A percentile compares a stretch with the other conserved stretches of the same genome.
Conservation (phyloP, 495 filamentous ascomycete species). For the Wilcoxina mikolae region DNA sequence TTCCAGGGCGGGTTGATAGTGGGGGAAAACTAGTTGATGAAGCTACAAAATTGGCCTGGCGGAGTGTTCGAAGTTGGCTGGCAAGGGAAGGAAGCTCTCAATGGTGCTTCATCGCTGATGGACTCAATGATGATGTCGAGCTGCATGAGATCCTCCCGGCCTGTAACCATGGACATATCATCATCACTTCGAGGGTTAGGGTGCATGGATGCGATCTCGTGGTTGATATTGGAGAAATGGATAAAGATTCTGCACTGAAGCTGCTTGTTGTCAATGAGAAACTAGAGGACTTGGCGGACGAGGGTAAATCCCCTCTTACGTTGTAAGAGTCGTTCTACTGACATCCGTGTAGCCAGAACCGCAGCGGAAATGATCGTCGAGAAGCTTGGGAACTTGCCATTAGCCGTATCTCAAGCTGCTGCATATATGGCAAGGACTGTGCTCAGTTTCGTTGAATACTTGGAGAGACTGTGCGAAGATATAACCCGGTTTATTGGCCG, state of each 20-base stretch:
- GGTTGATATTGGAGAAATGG: not conserved
- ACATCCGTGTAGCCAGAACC: constrained; percentile 2
- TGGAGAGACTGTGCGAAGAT: constrained; percentile 1
- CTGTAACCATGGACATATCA: constrained; percentile 3
- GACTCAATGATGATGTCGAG: not conserved
- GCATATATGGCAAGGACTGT: constrained; percentile 24
- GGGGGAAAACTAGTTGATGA: not conserved
- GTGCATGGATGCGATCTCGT: not conserved
- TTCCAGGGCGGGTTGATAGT: not conserved
- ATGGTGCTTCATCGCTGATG: constrained; percentile 16
- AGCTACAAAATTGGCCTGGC: not conserved
- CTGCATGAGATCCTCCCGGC: not conserved
- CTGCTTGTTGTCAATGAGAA: not conserved
- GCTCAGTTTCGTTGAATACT: constrained; percentile 1
- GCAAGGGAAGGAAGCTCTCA: not conserved
- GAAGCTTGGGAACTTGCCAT: constrained; percentile 18
- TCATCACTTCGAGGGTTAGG: constrained; percentile 9
- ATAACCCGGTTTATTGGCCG: not conserved
- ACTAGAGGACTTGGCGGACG: not conserved
- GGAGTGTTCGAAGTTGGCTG: constrained; percentile 8
- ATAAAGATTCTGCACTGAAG: not conserved
- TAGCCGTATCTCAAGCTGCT: constrained; percentile 26
- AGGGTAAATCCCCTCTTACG: not conserved
- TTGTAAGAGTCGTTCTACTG: no score
- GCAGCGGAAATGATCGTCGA: not conserved